Conservation (phyloP, 2,329 filamentous ascomycete species). For the Colletotrichum magnum region DNA sequence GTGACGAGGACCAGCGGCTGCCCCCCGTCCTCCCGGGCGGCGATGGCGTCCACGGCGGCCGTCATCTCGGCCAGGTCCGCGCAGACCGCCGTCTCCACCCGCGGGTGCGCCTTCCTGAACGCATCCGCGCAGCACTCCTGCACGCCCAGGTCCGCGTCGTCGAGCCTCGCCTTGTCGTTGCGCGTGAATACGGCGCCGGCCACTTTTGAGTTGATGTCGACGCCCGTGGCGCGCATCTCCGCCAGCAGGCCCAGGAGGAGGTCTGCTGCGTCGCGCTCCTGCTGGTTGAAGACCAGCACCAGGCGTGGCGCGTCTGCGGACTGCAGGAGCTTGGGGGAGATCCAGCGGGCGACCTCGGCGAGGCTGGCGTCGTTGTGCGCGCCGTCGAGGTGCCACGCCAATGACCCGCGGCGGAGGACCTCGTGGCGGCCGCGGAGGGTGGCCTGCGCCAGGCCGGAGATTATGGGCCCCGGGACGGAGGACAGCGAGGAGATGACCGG, state of each 20-base stretch:
- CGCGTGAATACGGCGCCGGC: constrained; percentile 78
- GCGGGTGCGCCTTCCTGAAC: constrained; percentile 63
- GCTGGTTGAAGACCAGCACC: constrained; percentile 91
- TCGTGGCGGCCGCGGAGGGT: constrained; percentile 86
- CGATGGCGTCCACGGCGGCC: constrained; percentile 69
- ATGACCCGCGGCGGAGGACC: constrained; percentile 64
- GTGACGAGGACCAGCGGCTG: constrained; percentile 65
- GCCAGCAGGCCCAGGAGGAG: constrained; percentile 65
- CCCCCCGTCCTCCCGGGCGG: constrained; percentile 47
- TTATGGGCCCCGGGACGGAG: constrained; percentile 73
- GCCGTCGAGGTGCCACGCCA: constrained; percentile 92
- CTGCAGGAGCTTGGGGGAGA: constrained; percentile 60
- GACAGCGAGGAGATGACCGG: constrained; percentile 26
- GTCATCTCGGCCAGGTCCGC: constrained; percentile 49
- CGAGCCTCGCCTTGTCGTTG: constrained; percentile 42
- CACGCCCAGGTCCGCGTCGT: constrained; percentile 64
- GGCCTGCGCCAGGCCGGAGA: constrained; percentile 80
- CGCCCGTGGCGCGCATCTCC: constrained; percentile 42
- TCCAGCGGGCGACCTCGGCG: constrained; percentile 86
- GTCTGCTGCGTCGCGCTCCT: constrained; percentile 69
- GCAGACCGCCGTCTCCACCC: constrained; percentile 56
- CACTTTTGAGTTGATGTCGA: constrained; percentile 60
- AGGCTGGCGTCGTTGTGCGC: constrained; percentile 95
- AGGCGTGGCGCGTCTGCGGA: constrained; percentile 54
- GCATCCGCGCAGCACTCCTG: constrained; percentile 66